Evolutionary conservation across 352 stramenopile genomes (phyloP).

Genomic region (Blastocystis sp.): DNA sequence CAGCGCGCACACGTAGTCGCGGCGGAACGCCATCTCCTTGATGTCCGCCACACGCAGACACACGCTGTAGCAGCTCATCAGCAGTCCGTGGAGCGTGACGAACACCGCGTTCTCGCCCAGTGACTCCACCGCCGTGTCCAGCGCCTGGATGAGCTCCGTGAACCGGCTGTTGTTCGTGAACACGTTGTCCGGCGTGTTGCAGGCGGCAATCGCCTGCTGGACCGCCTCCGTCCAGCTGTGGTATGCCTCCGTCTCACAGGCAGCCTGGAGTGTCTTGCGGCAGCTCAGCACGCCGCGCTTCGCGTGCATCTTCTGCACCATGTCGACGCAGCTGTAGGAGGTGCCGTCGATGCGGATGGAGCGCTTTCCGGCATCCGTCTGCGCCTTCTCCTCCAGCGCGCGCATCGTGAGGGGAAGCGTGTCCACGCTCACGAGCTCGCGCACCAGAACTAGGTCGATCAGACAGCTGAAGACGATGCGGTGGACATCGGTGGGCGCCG

Average conservation of each 20-base stretch:
- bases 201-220: neutral
- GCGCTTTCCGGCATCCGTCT: neutral
- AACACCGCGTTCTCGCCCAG: neutral
- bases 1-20: neutral
- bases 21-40: neutral
- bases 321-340: neutral
- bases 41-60: neutral
- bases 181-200: neutral
- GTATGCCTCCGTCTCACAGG: neutral
- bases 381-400: neutral
- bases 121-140: neutral
- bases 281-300: neutral
- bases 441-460: conserved; percentile 8
- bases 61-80: neutral
- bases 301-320: neutral
- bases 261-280: neutral
- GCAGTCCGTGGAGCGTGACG: neutral
- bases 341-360: neutral
- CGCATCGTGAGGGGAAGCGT: neutral
- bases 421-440: neutral
- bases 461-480: neutral
- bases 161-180: neutral
- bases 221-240: neutral
- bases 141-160: neutral
- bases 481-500: neutral